Percentiles rank a stretch among this genome's conserved stretches.
phyloP scores from a whole-genome alignment of 345 rosid genomes.

The Salix dunnii region DNA sequence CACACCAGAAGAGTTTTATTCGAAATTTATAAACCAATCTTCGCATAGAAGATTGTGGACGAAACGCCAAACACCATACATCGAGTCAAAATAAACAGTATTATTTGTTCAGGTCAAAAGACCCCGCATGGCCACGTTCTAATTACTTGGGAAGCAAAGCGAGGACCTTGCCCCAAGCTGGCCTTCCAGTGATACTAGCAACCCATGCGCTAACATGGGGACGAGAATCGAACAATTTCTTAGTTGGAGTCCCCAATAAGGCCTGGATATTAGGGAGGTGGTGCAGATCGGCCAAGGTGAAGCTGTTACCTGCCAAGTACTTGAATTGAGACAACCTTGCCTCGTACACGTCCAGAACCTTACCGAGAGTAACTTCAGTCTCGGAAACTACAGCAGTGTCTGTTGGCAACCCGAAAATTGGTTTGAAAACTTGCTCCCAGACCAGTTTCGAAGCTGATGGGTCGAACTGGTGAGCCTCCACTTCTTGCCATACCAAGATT shows the following conservation, averaged over 20 bases:
- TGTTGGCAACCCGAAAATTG: neutral
- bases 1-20: neutral
- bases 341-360: slow-evolving; percentile 52
- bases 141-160: neutral
- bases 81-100: no score
- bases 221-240: neutral
- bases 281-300: slow-evolving; percentile 48
- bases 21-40: neutral
- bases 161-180: neutral
- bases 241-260: neutral
- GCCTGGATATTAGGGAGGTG: slow-evolving; percentile 12
- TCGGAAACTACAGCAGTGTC: slow-evolving; percentile 5
- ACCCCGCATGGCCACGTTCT: neutral
- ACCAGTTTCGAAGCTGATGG: neutral
- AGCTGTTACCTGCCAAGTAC: slow-evolving; percentile 38
- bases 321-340: slow-evolving; percentile 27
- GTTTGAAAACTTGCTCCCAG: neutral
- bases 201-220: neutral
- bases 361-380: slow-evolving; percentile 28
- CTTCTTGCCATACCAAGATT: neutral
- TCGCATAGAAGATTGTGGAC: neutral
- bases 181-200: neutral
- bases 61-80: neutral
- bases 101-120: neutral
- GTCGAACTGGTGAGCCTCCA: neutral